Conservation (phyloP, 2,329 filamentous ascomycete genomes). For the Fonsecaea pugnacius region DNA sequence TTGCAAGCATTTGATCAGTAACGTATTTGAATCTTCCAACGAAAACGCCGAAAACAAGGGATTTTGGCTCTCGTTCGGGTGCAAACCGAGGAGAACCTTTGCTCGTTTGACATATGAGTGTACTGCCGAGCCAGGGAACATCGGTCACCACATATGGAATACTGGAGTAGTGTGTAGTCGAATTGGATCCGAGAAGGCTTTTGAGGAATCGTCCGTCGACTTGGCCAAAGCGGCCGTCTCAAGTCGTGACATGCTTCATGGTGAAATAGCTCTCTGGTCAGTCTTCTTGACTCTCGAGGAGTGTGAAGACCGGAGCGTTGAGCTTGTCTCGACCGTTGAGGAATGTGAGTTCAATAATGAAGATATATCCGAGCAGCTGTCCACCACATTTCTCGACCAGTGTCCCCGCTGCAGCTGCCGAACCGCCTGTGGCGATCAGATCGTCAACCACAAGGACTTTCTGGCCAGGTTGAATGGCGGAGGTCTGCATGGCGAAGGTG, state of each 20-base stretch:
- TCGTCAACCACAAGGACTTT: conserved; percentile 94
- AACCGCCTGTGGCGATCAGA: conserved; percentile 97
- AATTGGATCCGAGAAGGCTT: not conserved
- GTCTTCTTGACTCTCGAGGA: conserved; percentile 67
- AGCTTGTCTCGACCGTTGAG: conserved; percentile 91
- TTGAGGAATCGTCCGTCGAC: not conserved
- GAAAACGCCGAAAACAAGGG: not conserved
- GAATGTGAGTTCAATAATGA: conserved; percentile 94
- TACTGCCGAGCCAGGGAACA: not conserved
- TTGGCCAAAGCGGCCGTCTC: not conserved
- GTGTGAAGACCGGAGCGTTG: conserved; percentile 77
- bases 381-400: conserved; percentile 87
- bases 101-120: not conserved
- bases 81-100: not conserved
- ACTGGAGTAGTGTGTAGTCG: not conserved
- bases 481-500: conserved; percentile 92
- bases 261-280: conserved; percentile 3
- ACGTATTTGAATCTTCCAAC: conserved; percentile 1
- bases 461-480: conserved; percentile 81
- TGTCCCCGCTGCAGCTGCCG: conserved; percentile 81
- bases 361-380: conserved; percentile 83
- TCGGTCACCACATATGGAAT: not conserved
- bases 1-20: not conserved
- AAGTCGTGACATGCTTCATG: not conserved
- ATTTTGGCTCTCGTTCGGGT: not conserved